These are phyloP conservation scores for Boeremia lycopersici DNA, from an alignment of 2,329 filamentous ascomycete species.

Conservation along the genomic window DNA sequence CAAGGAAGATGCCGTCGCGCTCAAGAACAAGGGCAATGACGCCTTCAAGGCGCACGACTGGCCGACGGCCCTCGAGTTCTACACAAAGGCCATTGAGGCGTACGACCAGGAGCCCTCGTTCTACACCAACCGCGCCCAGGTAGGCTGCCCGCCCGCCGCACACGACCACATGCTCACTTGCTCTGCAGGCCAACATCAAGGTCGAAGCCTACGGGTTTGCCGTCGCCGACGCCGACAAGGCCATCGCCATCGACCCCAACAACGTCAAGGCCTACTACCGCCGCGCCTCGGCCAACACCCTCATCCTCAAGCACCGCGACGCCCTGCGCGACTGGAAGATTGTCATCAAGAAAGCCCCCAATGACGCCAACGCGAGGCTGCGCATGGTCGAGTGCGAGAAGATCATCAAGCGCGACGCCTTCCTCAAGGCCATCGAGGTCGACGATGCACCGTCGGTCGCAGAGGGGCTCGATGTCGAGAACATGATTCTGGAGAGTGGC, in stretches of 20 bases:
- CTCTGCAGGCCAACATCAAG: slow-evolving; percentile 86
- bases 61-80: slow-evolving; percentile 79
- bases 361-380: slow-evolving; percentile 87
- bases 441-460: slow-evolving; percentile 90
- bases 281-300: slow-evolving; percentile 87
- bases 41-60: slow-evolving; percentile 90
- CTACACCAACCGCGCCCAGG: slow-evolving; percentile 94
- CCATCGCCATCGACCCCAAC: slow-evolving; percentile 84
- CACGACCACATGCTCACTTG: slow-evolving; percentile 31
- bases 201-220: slow-evolving; percentile 94
- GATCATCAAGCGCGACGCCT: slow-evolving; percentile 88
- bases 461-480: slow-evolving; percentile 85
- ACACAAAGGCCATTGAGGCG: slow-evolving; percentile 84
- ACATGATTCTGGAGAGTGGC: slow-evolving; percentile 78
- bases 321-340: slow-evolving; percentile 91
- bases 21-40: slow-evolving; percentile 95
- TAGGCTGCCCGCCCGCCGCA: slow-evolving; percentile 52
- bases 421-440: slow-evolving; percentile 93
- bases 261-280: slow-evolving; percentile 97
- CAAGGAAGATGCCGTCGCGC: slow-evolving; percentile 73
- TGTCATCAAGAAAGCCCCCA: slow-evolving; percentile 84
- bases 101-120: slow-evolving; percentile 86
- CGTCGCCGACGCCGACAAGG: slow-evolving; percentile 86
- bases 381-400: slow-evolving; percentile 94
- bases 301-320: slow-evolving; percentile 86